phyloP scores from a whole-genome alignment of 352 stramenopile species.

The Pythium angustatum region DNA sequence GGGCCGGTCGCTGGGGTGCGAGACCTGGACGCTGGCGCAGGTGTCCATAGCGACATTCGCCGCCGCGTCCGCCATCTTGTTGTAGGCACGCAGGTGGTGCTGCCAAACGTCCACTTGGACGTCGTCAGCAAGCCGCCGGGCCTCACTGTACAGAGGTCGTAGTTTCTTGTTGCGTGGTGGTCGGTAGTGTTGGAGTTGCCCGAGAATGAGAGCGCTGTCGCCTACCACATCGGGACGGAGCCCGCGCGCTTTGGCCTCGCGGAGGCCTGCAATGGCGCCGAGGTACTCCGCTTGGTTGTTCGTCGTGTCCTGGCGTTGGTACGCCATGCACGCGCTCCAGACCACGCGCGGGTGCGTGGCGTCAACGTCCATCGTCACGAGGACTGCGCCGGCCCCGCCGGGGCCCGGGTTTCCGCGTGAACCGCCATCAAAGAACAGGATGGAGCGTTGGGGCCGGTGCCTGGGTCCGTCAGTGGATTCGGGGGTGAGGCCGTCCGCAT shows the following conservation, averaged over 20 bases:
- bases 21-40: not conserved
- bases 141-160: not conserved
- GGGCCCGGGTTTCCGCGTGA: slow-evolving; percentile 15
- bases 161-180: not conserved
- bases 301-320: slow-evolving; percentile 1
- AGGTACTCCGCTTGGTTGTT: slow-evolving; percentile 24
- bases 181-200: not conserved
- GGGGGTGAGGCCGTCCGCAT: not conserved
- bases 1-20: not conserved
- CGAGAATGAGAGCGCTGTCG: slow-evolving; percentile 13
- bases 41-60: slow-evolving; percentile 14
- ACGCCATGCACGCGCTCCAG: slow-evolving; percentile 16
- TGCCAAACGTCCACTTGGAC: not conserved
- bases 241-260: not conserved
- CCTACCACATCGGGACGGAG: slow-evolving; percentile 6
- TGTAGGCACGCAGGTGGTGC: slow-evolving; percentile 18
- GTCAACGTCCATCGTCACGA: not conserved
- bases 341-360: not conserved
- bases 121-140: not conserved
- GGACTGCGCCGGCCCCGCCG: not conserved
- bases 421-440: slow-evolving; percentile 13
- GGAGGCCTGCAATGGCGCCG: not conserved
- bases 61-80: slow-evolving; percentile 22
- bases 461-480: not conserved
- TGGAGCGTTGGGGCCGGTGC: too few relatives aligned